Percentiles rank a stretch among this genome's conserved stretches.
phyloP scores from a whole-genome alignment of 108 stramenopile genomes.

The Nitzschia sp. region DNA sequence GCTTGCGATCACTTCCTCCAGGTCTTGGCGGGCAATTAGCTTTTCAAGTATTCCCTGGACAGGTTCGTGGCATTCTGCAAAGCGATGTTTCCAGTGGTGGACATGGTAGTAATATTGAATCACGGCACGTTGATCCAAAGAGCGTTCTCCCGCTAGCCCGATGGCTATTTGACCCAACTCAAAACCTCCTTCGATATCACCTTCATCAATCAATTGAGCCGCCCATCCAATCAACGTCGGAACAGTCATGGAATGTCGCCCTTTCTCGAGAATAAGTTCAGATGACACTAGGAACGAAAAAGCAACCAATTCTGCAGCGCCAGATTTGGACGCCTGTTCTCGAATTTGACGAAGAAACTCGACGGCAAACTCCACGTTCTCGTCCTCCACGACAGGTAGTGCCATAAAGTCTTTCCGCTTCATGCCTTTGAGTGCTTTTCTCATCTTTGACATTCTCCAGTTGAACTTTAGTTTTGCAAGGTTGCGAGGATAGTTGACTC shows the following conservation, averaged over 20 bases:
- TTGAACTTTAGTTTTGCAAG: conserved; percentile 2
- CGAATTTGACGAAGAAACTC: conserved; percentile 2
- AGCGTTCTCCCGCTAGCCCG: no score
- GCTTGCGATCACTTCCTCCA: conserved; percentile 3
- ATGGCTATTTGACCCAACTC: background rate
- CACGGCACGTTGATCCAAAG: background rate
- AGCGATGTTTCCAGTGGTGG: conserved; percentile 3
- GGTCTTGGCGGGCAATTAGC: background rate
- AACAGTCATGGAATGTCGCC: conserved; percentile 2
- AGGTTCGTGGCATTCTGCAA: background rate
- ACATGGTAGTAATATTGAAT: background rate
- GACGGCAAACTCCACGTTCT: conserved; percentile 3
- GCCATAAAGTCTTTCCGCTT: background rate
- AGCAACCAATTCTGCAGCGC: background rate
- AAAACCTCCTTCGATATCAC: conserved; percentile 5
- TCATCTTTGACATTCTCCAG: background rate
- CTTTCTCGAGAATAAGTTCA: background rate
- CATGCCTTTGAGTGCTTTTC: background rate
- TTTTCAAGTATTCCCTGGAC: background rate
- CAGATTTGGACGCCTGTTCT: background rate
- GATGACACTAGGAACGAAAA: background rate
- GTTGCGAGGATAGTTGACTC: conserved; percentile 8
- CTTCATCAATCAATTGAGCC: background rate
- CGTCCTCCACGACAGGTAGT: conserved; percentile 1
- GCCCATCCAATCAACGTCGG: conserved; percentile 6